Percentiles rank a stretch among this genome's conserved stretches.
phyloP scores from a whole-genome alignment of 2,329 filamentous ascomycete genomes.

The Myrmaecium sp. region DNA sequence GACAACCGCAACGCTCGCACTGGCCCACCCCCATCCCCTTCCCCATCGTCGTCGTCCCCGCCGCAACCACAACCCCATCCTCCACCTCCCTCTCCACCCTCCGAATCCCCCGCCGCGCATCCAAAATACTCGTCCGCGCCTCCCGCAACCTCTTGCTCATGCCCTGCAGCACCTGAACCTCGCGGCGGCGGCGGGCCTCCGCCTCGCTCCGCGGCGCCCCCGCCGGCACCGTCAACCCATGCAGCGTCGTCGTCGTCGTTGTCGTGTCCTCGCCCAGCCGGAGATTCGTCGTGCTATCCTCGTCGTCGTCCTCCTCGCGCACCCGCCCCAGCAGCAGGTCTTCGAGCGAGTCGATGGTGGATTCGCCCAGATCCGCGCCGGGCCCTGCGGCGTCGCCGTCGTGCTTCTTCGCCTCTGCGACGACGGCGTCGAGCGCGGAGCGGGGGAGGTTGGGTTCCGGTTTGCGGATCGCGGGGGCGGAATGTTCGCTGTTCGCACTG shows the following conservation, averaged over 20 bases:
- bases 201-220: slow-evolving; percentile 19
- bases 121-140: slow-evolving; percentile 25
- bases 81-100: slow-evolving; percentile 25
- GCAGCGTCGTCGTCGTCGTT: slow-evolving; percentile 18
- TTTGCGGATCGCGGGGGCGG: too few species aligned
- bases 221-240: slow-evolving; percentile 13
- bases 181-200: slow-evolving; percentile 25
- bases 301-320: slow-evolving; percentile 9
- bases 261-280: slow-evolving; percentile 5
- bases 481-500: too few species aligned
- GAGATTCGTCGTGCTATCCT: slow-evolving; percentile 1
- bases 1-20: too few species aligned
- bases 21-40: too few species aligned
- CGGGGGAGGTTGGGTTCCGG: slow-evolving; percentile 11
- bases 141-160: slow-evolving; percentile 25
- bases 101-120: slow-evolving; percentile 25
- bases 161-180: slow-evolving; percentile 22
- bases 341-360: slow-evolving; percentile 30
- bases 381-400: too few species aligned
- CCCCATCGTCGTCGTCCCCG: too few species aligned
- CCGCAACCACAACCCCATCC: too few species aligned
- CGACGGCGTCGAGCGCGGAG: slow-evolving; percentile 23
- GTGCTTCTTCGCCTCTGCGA: slow-evolving; percentile 19
- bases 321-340: slow-evolving; percentile 25
- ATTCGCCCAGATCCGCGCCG: too few species aligned